phyloP scores from a whole-genome alignment of 1,139 yeast genomes.

The Geotrichum cucujoidarum region DNA sequence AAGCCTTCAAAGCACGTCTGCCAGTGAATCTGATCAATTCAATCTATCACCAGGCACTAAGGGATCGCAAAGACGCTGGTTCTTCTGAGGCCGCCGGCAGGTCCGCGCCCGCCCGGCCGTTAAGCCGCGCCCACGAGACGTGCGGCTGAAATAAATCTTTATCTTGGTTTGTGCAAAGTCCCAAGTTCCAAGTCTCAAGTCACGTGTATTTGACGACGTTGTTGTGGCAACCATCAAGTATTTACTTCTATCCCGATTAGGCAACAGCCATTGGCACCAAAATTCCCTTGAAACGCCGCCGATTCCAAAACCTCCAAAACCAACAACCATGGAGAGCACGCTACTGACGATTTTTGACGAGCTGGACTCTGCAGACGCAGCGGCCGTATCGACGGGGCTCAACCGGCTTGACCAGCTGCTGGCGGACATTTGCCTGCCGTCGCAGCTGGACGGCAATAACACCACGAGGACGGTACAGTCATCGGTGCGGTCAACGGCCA shows the following conservation, averaged over 20 bases:
- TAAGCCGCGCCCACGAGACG: no score
- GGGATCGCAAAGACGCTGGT: no score
- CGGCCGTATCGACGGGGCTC: constrained; percentile 4
- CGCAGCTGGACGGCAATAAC: neutral
- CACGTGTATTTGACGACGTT: neutral
- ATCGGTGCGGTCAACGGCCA: neutral
- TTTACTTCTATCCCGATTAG: neutral
- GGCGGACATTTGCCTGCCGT: constrained; percentile 13
- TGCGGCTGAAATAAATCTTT: no score
- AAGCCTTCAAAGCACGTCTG: no score
- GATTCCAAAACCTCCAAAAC: neutral
- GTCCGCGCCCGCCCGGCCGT: no score
- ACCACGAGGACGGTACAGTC: neutral
- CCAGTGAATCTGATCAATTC: no score
- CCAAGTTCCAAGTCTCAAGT: neutral
- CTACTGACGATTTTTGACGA: constrained; percentile 7
- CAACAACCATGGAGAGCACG: constrained; percentile 7
- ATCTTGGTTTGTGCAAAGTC: no score
- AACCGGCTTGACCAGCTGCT: constrained; percentile 14
- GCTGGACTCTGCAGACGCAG: constrained; percentile 10
- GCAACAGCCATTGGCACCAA: neutral
- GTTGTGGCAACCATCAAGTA: neutral
- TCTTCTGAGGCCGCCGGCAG: no score
- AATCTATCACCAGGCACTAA: no score
- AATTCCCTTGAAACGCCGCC: neutral